phyloP scores from a whole-genome alignment of 352 stramenopile genomes.

The Thalassiosira ordinaria region DNA sequence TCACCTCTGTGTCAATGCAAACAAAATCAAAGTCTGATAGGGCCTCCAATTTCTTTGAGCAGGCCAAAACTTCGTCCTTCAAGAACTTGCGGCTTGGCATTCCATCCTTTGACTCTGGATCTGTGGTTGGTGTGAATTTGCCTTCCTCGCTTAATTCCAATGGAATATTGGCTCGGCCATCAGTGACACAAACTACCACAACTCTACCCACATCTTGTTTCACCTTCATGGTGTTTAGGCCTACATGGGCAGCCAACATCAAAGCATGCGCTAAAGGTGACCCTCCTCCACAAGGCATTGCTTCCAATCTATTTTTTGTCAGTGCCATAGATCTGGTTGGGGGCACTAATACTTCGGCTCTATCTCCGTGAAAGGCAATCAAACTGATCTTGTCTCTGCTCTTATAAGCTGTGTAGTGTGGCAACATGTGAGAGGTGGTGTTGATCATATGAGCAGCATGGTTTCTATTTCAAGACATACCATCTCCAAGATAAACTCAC shows the following conservation, averaged over 20 bases:
- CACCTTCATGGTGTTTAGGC: constrained; percentile 74
- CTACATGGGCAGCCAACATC: constrained; percentile 65
- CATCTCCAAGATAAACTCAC: too few relatives aligned
- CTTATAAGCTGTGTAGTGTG: too few relatives aligned
- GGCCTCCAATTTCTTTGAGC: constrained; percentile 58
- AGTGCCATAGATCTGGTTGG: constrained; percentile 82
- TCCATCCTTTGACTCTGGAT: constrained; percentile 55
- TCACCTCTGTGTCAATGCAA: constrained; percentile 82
- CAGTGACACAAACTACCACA: constrained; percentile 80
- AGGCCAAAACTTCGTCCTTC: constrained; percentile 81
- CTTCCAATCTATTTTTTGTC: constrained; percentile 79
- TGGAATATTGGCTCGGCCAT: constrained; percentile 84
- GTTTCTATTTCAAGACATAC: too few relatives aligned
- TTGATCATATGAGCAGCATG: too few relatives aligned
- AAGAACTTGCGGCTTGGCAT: constrained; percentile 75
- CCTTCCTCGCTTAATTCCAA: constrained; percentile 65
- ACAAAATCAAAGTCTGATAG: constrained; percentile 75
- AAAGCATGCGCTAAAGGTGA: constrained; percentile 81
- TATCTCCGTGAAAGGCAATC: constrained; percentile 78
- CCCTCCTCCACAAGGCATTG: constrained; percentile 84
- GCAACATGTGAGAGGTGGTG: too few relatives aligned
- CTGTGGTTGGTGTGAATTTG: constrained; percentile 39
- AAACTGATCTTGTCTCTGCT: constrained; percentile 82
- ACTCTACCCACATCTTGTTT: constrained; percentile 65
- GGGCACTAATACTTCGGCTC: constrained; percentile 66